These are phyloP conservation scores for Fusarium sp. DNA, from an alignment of 2,329 filamentous ascomycete genomes.

Conservation along the genomic window DNA sequence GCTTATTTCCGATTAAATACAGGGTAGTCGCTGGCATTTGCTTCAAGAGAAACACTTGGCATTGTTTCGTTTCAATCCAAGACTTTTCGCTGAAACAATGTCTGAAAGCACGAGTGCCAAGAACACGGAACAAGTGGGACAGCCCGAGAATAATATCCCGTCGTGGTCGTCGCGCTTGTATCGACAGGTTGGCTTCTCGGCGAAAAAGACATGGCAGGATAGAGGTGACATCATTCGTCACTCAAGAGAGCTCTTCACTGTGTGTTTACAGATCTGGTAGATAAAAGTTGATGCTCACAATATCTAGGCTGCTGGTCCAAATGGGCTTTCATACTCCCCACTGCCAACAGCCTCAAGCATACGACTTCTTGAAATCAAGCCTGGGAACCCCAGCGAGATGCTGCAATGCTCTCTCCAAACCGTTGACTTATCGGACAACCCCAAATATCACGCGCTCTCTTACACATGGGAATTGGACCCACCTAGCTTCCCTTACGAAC, in stretches of 20 bases:
- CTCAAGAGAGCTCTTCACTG: neutral
- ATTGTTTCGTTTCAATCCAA: neutral
- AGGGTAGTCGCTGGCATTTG: neutral
- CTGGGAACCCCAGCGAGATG: neutral
- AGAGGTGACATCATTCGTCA: neutral
- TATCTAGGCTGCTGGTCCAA: fast-evolving
- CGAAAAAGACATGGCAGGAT: neutral
- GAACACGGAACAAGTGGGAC: too few relatives aligned
- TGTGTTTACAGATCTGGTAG: too few relatives aligned
- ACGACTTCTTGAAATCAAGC: neutral
- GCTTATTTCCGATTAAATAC: neutral
- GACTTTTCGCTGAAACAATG: neutral
- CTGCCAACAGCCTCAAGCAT: neutral
- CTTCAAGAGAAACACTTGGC: neutral
- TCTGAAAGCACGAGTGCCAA: neutral
- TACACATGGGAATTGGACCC: neutral
- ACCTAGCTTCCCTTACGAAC: neutral
- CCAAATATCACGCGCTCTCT: neutral
- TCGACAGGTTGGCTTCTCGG: neutral
- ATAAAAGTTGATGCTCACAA: too few relatives aligned
- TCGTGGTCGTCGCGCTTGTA: neutral
- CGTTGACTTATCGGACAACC: neutral
- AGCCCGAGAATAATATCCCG: neutral
- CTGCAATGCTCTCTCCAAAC: neutral
- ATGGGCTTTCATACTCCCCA: neutral